phyloP scores from a whole-genome alignment of 2,329 filamentous ascomycete species.

The Herpotrichia juniperi region DNA sequence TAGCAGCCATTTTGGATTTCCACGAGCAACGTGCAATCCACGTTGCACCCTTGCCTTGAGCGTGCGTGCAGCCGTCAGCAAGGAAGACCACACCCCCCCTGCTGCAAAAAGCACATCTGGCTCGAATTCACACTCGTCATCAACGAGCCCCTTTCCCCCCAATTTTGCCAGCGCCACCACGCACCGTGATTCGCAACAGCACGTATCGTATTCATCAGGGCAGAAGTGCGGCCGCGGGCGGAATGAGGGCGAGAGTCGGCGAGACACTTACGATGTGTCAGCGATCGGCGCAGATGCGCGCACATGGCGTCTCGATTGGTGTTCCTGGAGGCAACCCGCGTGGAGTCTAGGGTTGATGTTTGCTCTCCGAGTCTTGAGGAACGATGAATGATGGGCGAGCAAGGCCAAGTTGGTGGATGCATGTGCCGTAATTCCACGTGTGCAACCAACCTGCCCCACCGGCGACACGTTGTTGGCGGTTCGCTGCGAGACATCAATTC shows the following conservation, averaged over 20 bases:
- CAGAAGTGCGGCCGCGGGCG: background rate
- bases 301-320: constrained; percentile 5
- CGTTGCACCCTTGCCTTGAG: constrained; percentile 41
- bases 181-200: background rate
- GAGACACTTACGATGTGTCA: constrained; percentile 16
- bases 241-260: background rate
- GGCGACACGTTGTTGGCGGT: constrained; percentile 25
- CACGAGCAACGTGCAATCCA: constrained; percentile 41
- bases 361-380: background rate
- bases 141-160: constrained; percentile 1
- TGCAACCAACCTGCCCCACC: constrained; percentile 21
- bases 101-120: background rate
- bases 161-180: background rate
- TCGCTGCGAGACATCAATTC: constrained; percentile 40
- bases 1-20: constrained; percentile 15
- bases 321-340: constrained; percentile 3
- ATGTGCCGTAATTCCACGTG: constrained; percentile 21
- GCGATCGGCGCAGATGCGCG: constrained; percentile 20
- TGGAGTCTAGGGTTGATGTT: background rate
- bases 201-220: background rate
- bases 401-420: background rate
- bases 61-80: constrained; percentile 9
- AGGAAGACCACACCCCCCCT: background rate
- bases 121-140: background rate
- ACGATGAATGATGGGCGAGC: background rate